Conservation (phyloP, 1,284 basidiomycete genomes). For the Malassezia pachydermatis region DNA sequence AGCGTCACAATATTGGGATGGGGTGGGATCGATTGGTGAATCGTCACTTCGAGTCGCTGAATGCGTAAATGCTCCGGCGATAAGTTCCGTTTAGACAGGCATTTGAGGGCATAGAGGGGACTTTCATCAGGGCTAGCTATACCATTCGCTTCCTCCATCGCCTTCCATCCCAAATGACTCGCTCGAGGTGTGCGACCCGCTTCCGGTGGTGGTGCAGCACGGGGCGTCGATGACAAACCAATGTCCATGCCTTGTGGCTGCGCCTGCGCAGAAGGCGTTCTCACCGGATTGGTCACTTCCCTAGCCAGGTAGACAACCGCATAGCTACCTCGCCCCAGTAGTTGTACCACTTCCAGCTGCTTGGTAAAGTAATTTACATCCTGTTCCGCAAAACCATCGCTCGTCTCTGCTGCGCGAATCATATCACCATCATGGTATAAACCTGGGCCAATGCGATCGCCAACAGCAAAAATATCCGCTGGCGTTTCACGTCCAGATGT, state of each 20-base stretch:
- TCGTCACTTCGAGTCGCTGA: conserved; percentile 58
- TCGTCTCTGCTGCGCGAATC: conserved; percentile 37
- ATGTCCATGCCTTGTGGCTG: not conserved
- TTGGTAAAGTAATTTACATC: conserved; percentile 26
- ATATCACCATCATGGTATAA: conserved; percentile 39
- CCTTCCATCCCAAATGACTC: not conserved
- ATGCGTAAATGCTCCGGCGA: conserved; percentile 38
- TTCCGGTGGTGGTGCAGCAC: not conserved
- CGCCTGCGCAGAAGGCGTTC: not conserved
- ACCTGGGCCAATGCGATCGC: conserved; percentile 41
- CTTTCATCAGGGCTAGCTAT: not conserved
- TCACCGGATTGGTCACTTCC: conserved; percentile 22
- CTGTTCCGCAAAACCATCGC: conserved; percentile 36
- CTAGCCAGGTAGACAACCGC: conserved; percentile 44
- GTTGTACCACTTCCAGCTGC: conserved; percentile 37
- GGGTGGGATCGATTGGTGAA: conserved; percentile 81
- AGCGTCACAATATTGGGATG: conserved; percentile 94
- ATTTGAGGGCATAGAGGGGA: conserved; percentile 77
- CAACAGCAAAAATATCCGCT: conserved; percentile 34
- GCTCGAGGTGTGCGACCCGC: not conserved
- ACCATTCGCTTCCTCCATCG: not conserved
- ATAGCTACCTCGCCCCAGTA: conserved; percentile 45
- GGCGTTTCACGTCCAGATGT: not conserved
- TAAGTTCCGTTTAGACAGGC: conserved; percentile 60
- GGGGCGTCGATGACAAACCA: not conserved